Evolutionary conservation across 768 basidiomycete species (phyloP), one percentile per base, ranked within the genome.

Genomic region (Kockovaella imperatae): DNA sequence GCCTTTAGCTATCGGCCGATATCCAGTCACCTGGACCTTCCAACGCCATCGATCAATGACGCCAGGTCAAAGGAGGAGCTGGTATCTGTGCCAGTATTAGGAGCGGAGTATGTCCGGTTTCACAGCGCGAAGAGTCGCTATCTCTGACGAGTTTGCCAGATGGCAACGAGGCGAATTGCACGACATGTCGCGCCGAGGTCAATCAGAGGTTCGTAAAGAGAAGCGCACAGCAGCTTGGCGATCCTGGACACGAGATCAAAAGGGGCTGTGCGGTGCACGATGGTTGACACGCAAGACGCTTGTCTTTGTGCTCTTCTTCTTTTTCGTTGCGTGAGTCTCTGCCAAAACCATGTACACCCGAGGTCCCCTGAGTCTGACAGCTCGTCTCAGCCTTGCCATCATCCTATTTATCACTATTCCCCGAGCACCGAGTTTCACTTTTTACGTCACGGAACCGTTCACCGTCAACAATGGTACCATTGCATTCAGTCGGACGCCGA

Each of bases 31-130:
- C 17, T 49, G n/a, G n/a, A n/a, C n/a, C n/a, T n/a, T n/a, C n/a
- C n/a, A 3, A 38, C 62, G 14, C 57, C 63, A 0, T 41, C 47
- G 25, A 43, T 41, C 7, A 52, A 54, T 38, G 46, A 45, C 5
- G 29, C 20, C 10, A 31, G 41, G 4, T 53, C 54, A 6, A 31
- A 55, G 4, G 85, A 89, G 20, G 90, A 96, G 71, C 76, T 91
- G 69, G 83, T 93, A 35, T 93, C 90, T 0, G 87, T 95, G 0
- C 90, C 90, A 2, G 86, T 86, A 2, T 76, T 96, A 2, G 90
- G 90, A 17, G 74, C 90, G 0, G 90, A 96, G 73, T 72, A 50
- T 45, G 68, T 66, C 6, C 25, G 13, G 0, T 2, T 10, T n/a
- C 23, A 17, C 25, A 4, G 15, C 13, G 14, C 39, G 14, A 25